Conservation (phyloP, 1,139 yeast genomes). For the Pichia sp. region DNA sequence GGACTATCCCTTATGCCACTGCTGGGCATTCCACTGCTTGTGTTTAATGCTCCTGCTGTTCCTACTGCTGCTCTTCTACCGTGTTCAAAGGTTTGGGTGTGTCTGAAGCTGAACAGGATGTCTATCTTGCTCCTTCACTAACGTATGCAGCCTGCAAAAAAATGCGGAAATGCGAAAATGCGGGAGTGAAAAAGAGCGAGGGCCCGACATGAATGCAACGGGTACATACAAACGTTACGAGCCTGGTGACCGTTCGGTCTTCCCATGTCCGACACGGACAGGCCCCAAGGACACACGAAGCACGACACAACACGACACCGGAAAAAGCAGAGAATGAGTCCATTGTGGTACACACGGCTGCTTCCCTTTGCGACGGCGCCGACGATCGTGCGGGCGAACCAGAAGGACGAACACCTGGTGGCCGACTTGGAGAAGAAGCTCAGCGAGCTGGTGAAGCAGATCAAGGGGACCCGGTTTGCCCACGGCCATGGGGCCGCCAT, state of each 20-base stretch:
- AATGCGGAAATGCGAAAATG: background rate
- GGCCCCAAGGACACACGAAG: background rate
- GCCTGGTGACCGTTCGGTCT: background rate
- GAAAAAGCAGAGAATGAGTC: background rate
- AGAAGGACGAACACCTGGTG: constrained; percentile 77
- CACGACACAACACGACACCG: background rate
- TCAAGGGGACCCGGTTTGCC: constrained; percentile 65
- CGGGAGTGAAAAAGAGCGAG: background rate
- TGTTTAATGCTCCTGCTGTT: no score
- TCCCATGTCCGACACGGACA: background rate
- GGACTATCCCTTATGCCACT: background rate
- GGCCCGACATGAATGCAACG: background rate
- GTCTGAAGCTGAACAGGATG: no score
- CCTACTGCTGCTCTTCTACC: no score
- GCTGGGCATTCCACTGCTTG: background rate
- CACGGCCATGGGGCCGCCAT: constrained; percentile 64
- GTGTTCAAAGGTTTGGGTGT: background rate
- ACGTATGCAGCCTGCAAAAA: background rate
- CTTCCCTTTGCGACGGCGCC: constrained; percentile 33
- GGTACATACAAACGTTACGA: background rate
- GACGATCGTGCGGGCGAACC: constrained; percentile 67
- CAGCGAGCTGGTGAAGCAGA: constrained; percentile 49
- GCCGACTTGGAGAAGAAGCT: constrained; percentile 51
- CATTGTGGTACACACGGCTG: constrained; percentile 6
- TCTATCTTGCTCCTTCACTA: background rate